phyloP scores from a whole-genome alignment of 169 alveolate species.

The Babesia gibsoni region DNA sequence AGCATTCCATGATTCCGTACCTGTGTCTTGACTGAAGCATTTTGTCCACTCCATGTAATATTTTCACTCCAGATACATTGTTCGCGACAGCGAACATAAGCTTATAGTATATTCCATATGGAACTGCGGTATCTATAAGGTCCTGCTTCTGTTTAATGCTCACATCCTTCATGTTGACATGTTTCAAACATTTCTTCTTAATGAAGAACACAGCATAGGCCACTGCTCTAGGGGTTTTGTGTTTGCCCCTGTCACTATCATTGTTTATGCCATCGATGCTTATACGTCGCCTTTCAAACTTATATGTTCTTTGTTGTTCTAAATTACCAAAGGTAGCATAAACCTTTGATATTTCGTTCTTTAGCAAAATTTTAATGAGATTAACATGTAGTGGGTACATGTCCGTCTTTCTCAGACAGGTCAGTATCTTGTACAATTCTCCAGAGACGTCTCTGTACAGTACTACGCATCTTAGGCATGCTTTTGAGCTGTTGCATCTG shows the following conservation, averaged over 20 bases:
- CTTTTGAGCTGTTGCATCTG: slow-evolving; percentile 19
- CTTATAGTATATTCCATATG: slow-evolving; percentile 1
- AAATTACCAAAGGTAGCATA: slow-evolving; percentile 12
- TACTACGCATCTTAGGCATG: slow-evolving; percentile 35
- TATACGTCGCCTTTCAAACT: not conserved
- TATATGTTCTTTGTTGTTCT: not conserved
- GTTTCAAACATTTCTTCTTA: not conserved
- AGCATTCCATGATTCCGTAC: not conserved
- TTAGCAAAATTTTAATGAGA: slow-evolving; percentile 35
- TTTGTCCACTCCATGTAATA: not conserved
- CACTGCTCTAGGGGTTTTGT: not conserved
- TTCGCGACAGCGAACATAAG: slow-evolving; percentile 4
- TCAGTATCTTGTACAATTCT: slow-evolving; percentile 20
- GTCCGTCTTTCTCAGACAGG: not conserved
- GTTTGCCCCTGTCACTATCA: not conserved
- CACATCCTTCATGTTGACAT: not conserved
- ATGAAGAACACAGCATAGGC: slow-evolving; percentile 18
- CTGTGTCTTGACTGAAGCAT: not conserved
- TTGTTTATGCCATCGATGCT: not conserved
- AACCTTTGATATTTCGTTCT: slow-evolving; percentile 32
- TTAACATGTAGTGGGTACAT: slow-evolving; percentile 23
- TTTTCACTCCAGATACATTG: not conserved
- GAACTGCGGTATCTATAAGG: slow-evolving; percentile 2
- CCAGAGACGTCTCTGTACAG: slow-evolving; percentile 10
- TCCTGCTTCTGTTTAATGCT: not conserved